Evolutionary conservation across 768 basidiomycete genomes (phyloP), one percentile per base, ranked within the genome.

Genomic region (Lepiota subincarnata): DNA sequence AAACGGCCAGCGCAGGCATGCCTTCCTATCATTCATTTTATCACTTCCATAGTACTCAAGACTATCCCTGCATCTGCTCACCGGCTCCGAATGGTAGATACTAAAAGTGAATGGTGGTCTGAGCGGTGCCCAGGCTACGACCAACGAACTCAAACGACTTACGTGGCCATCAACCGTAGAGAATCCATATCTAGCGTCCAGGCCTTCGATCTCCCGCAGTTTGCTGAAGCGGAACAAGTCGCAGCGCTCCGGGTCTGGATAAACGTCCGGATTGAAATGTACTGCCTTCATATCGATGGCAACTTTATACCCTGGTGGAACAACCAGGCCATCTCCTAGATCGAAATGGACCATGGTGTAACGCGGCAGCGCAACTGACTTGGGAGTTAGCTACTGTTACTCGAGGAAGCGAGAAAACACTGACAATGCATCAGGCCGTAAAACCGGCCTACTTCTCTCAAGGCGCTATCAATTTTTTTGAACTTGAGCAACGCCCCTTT

Each of bases 51-150:
- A 24, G 39, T 10, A 34, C 19, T 8, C 28, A 28, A 47, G 41
- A 13, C 8, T 37, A n/a, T 26, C 1, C 14, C 38, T 49, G 39
- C 40, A 37, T 2, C 20, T 10, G 41, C 57, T 47, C 57, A 71
- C 71, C 71, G 55, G 67, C 68, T 57, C 72, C 68, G 59, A 72
- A 74, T n/a, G 70, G 69, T 40, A 73, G 64, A 55, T 68, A 71
- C 71, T 74, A 45, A 16, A 52, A 42, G 34, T 50, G 36, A 42
- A 43, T 39, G 12, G 18, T 22, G 35, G 8, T n/a, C 26, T 18
- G 12, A 2, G 7, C 20, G 3, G 2, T 24, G 24, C 2, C 12
- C 24, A 6, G 13, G 12, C 16, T 22, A 31, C 18, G 45, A 40
- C 56, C 12, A 37, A 18, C 37, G 59, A 57, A 53, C 38, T 41